Conservation (phyloP, 108 stramenopile genomes). For the Chaetoceros muelleri region DNA sequence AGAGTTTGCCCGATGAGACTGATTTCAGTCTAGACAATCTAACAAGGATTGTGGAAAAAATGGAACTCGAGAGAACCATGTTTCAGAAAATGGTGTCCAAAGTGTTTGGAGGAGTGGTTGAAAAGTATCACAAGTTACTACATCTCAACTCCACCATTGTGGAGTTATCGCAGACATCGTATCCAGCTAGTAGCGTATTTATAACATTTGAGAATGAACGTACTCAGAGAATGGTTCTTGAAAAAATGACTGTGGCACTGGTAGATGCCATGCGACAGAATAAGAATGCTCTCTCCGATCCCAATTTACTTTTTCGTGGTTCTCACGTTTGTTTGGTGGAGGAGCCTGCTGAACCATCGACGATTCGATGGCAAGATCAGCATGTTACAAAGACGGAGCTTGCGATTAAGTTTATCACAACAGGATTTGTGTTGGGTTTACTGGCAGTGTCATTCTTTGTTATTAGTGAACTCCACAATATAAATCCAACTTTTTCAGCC, state of each 20-base stretch:
- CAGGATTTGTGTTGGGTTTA: not conserved
- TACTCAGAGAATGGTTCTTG: conserved; percentile 62
- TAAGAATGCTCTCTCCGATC: not conserved
- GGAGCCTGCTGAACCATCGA: conserved; percentile 73
- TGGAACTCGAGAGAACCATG: conserved; percentile 36
- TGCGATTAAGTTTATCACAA: conserved; percentile 20
- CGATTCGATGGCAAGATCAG: conserved; percentile 75
- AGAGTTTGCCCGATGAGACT: conserved; percentile 40
- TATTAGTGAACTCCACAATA: conserved; percentile 7
- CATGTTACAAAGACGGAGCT: conserved; percentile 31
- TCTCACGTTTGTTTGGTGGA: conserved; percentile 40
- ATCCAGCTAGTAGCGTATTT: conserved; percentile 66
- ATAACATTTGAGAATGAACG: conserved; percentile 81
- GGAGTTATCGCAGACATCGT: conserved; percentile 60
- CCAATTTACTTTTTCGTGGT: conserved; percentile 35
- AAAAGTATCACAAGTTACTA: conserved; percentile 32
- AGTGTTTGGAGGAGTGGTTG: conserved; percentile 46
- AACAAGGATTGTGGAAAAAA: conserved; percentile 37
- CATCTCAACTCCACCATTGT: conserved; percentile 54
- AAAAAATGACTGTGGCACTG: conserved; percentile 44
- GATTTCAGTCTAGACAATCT: conserved; percentile 26
- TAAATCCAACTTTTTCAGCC: conserved; percentile 20
- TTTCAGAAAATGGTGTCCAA: conserved; percentile 27
- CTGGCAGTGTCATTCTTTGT: conserved; percentile 3
- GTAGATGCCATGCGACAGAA: conserved; percentile 26